A percentile compares a stretch with the other conserved stretches of the same genome.
Conservation (phyloP, 192 early-diverging fungal species). For the Obelidium mucronatum region DNA sequence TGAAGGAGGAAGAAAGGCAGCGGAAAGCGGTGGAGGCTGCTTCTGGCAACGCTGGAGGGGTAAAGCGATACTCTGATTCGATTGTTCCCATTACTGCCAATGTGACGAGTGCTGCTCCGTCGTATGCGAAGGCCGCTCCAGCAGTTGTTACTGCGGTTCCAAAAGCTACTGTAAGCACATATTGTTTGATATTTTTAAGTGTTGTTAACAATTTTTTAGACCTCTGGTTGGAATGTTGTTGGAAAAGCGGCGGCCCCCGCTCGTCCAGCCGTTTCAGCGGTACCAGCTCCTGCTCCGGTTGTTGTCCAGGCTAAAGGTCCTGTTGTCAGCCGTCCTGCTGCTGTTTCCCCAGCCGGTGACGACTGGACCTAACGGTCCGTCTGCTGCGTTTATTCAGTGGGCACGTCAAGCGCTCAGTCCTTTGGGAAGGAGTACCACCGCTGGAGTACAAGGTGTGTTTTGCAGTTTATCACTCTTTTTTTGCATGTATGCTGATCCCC, state of each 20-base stretch:
- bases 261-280: constrained; percentile 21
- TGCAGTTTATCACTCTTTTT: constrained; percentile 14
- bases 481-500: background rate
- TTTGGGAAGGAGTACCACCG: constrained; percentile 44
- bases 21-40: constrained; percentile 43
- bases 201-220: background rate
- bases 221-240: constrained; percentile 57
- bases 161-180: background rate
- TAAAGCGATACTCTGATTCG: constrained; percentile 56
- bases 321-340: background rate
- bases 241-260: constrained; percentile 45
- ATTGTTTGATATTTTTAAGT: background rate
- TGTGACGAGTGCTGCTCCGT: background rate
- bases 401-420: constrained; percentile 48
- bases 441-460: constrained; percentile 49
- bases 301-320: background rate
- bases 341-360: constrained; percentile 11
- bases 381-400: constrained; percentile 50
- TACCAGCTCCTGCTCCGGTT: constrained; percentile 25
- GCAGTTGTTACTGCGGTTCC: background rate
- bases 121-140: background rate
- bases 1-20: constrained; percentile 56
- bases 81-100: constrained; percentile 17
- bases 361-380: constrained; percentile 15
- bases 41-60: constrained; percentile 29